These are phyloP conservation scores for Stereocaulon alpinum DNA, from an alignment of 495 filamentous ascomycete species.

Conservation along the genomic window DNA sequence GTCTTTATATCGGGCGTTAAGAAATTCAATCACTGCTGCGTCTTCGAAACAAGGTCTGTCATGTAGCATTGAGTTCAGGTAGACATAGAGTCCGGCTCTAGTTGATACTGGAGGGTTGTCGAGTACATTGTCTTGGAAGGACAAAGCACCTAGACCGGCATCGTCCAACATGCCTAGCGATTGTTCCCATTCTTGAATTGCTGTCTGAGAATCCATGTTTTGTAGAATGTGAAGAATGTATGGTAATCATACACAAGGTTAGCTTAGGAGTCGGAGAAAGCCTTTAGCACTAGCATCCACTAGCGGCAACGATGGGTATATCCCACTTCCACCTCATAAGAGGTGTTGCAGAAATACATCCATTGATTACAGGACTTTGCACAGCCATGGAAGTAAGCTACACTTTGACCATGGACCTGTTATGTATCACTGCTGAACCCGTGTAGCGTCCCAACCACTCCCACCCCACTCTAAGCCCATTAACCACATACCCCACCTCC, in stretches of 20 bases:
- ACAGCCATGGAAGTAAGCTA: too few species aligned
- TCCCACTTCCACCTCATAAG: too few species aligned
- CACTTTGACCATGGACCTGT: too few species aligned
- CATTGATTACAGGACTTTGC: too few species aligned
- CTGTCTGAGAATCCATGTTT: slow-evolving; percentile 14
- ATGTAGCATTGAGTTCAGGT: slow-evolving; percentile 71
- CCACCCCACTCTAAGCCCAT: slow-evolving; percentile 32
- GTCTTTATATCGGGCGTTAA: slow-evolving; percentile 74
- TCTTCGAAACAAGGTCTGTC: slow-evolving; percentile 71
- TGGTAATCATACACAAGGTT: too few species aligned
- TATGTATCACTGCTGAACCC: slow-evolving; percentile 25
- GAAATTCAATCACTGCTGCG: slow-evolving; percentile 59
- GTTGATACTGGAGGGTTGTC: slow-evolving; percentile 63
- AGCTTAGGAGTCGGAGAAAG: too few species aligned
- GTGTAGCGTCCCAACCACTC: slow-evolving; percentile 43
- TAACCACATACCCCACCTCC: slow-evolving; percentile 12
- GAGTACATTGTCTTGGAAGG: slow-evolving; percentile 34
- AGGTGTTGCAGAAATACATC: too few species aligned
- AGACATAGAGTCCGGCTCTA: slow-evolving; percentile 88
- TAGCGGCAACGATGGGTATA: too few species aligned
- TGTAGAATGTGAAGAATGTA: not conserved
- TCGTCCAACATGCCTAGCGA: slow-evolving; percentile 17
- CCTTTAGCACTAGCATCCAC: too few species aligned
- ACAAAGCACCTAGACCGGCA: slow-evolving; percentile 13
- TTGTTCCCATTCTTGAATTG: slow-evolving; percentile 17